Percentiles rank a stretch among this genome's conserved stretches.
These are phyloP conservation scores for Cucurbita argyrosperma DNA, from an alignment of 306 rosid genomes.

Conservation along the genomic window DNA sequence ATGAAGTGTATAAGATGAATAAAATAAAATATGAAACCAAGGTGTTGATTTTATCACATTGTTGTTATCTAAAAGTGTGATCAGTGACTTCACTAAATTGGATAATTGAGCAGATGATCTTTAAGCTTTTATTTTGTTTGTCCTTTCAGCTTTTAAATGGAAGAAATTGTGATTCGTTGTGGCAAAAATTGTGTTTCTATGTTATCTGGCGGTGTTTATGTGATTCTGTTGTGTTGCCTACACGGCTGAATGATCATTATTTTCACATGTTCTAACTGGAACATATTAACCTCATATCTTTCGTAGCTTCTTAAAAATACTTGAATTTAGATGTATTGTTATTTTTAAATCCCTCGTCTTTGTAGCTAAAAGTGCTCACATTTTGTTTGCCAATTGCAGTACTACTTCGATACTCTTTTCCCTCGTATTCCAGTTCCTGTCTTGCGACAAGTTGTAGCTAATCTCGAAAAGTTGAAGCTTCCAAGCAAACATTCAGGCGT, in stretches of 20 bases:
- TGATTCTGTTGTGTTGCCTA: not conserved
- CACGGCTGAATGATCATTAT: not conserved
- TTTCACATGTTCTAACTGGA: not conserved
- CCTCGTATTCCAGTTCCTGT: conserved; percentile 99
- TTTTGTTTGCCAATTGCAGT: conserved; percentile 47
- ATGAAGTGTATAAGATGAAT: not conserved
- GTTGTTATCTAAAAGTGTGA: not conserved
- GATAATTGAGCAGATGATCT: not conserved
- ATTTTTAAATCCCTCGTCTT: not conserved
- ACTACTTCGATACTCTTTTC: conserved; percentile 92
- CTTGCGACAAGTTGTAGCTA: conserved; percentile 60
- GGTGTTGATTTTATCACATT: not conserved
- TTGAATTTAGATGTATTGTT: not conserved
- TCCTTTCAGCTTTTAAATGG: not conserved
- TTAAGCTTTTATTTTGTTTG: not conserved
- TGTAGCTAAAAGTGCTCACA: conserved; percentile 11
- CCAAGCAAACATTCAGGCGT: conserved; percentile 61
- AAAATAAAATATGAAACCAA: not conserved
- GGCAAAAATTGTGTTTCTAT: not conserved
- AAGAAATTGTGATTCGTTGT: not conserved
- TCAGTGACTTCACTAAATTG: not conserved
- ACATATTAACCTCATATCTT: not conserved
- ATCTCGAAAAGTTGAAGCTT: conserved; percentile 79
- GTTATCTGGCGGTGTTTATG: not conserved
- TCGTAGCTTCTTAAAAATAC: no score